Evolutionary conservation across 768 basidiomycete species (phyloP), one percentile per base, ranked within the genome.

Genomic region (Phanerodontia chrysosporium): DNA sequence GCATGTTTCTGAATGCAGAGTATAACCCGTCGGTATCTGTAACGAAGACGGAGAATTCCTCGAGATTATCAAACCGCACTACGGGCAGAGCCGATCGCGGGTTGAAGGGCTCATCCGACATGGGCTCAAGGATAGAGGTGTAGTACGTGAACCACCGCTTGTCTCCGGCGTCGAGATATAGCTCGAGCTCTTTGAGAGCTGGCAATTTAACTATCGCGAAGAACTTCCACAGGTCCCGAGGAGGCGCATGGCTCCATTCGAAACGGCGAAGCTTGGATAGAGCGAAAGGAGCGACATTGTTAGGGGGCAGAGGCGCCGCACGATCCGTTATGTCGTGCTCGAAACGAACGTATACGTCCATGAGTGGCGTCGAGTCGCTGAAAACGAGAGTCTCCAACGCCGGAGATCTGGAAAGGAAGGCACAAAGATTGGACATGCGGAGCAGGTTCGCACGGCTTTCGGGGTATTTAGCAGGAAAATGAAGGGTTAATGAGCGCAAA

Each of bases 181-280:
- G 30, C 13, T 54, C 51, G 25, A 59, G 52, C 29, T 54, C 36
- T 16, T 25, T 28, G 28, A 59, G 51, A 16, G 21, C 29, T 12
- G 58, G 58, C 58, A 49, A 48, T 10, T 30, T 45, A 22, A 59
- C 16, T 22, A 46, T 45, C 22, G 44, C 24, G 52, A 59, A 35
- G 42, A 59, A 29, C 28, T 24, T 6, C 58, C 58, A 59, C 3
- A 59, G 58, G 35, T 59, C 58, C 27, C 27, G 24, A 1, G 51
- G 39, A n/a, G 58, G 58, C 25, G 51, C 51, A 35, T 44, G 51
- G 45, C 51, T 44, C 58, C 58, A 59, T 8, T 59, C 49, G 51
- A 59, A 49, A 12, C 58, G 49, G n/a, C 48, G 48, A 22, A 58
- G 58, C 21, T 46, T 46, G 9, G 36, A 27, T 24, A 59, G 18